Conservation (phyloP, 148 eudicot species). For the Drosera capensis region DNA sequence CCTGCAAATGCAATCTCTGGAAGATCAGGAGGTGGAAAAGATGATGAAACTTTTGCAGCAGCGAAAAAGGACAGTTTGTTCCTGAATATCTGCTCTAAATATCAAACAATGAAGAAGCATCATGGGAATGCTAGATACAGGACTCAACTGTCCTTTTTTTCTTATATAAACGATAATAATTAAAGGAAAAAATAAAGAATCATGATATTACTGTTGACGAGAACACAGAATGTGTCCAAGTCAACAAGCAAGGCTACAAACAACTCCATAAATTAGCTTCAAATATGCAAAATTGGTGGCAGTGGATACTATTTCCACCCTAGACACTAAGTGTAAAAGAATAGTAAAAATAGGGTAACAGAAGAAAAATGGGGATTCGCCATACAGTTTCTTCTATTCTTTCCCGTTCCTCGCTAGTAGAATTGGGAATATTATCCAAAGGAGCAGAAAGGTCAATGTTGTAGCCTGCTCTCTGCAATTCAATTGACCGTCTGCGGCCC, state of each 20-base stretch:
- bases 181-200: background rate
- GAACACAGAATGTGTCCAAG: background rate
- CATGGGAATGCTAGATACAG: background rate
- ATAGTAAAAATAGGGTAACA: conserved; percentile 2
- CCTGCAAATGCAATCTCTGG: conserved; percentile 99
- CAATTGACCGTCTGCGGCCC: conserved; percentile 83
- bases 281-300: no score
- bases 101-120: conserved; percentile 3
- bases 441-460: conserved; percentile 65
- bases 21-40: conserved; percentile 69
- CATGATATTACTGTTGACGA: background rate
- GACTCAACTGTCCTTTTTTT: background rate
- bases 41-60: conserved; percentile 83
- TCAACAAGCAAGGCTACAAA: no score
- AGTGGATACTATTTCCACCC: no score
- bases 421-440: conserved; percentile 68
- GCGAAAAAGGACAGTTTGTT: conserved; percentile 79
- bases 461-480: conserved; percentile 75
- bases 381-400: conserved; percentile 80
- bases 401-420: conserved; percentile 56
- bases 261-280: no score
- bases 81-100: conserved; percentile 56
- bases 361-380: background rate
- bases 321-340: conserved; percentile 1
- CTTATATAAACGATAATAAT: background rate